Percentiles rank a stretch among this genome's conserved stretches.
Conservation (phyloP, 2,329 filamentous ascomycete species). For the Colletotrichum neosansevieriae region DNA sequence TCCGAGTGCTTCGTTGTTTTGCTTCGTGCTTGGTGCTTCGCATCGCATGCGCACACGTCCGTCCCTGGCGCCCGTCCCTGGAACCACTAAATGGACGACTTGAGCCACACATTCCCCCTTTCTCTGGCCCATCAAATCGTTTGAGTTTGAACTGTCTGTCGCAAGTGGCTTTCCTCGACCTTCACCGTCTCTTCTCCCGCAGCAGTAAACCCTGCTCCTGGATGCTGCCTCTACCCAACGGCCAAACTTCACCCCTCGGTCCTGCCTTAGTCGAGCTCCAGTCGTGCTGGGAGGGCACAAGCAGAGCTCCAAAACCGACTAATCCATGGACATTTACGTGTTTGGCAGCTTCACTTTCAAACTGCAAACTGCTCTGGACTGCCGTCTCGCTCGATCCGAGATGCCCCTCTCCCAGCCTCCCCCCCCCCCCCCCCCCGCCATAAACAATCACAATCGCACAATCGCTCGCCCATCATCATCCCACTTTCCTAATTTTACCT, state of each 20-base stretch:
- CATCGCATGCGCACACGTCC: constrained; percentile 2
- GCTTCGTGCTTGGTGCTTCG: constrained; percentile 13
- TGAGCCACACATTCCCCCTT: constrained; percentile 4
- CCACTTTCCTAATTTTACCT: background rate
- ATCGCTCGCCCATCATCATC: constrained; percentile 1
- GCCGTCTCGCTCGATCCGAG: background rate
- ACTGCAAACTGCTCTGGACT: background rate
- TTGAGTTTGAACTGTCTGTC: constrained; percentile 5
- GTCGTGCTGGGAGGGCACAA: background rate
- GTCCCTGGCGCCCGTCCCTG: background rate
- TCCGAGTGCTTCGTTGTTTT: no score
- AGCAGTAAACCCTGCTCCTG: constrained; percentile 6
- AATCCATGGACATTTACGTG: background rate
- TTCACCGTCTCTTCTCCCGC: constrained; percentile 26
- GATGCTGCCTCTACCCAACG: background rate
- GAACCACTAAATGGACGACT: constrained; percentile 20
- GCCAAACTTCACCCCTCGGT: background rate
- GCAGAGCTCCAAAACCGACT: constrained; percentile 3
- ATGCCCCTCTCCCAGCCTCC: constrained; percentile 30
- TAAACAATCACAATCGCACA: constrained; percentile 15
- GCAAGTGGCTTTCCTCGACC: background rate
- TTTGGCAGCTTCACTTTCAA: constrained; percentile 17
- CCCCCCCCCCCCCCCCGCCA: constrained; percentile 35
- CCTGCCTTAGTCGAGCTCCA: background rate
- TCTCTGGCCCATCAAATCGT: background rate